Base-by-base conservation (phyloP, 352 stramenopile genomes). In the Phytopythium oedochilum region DNA sequence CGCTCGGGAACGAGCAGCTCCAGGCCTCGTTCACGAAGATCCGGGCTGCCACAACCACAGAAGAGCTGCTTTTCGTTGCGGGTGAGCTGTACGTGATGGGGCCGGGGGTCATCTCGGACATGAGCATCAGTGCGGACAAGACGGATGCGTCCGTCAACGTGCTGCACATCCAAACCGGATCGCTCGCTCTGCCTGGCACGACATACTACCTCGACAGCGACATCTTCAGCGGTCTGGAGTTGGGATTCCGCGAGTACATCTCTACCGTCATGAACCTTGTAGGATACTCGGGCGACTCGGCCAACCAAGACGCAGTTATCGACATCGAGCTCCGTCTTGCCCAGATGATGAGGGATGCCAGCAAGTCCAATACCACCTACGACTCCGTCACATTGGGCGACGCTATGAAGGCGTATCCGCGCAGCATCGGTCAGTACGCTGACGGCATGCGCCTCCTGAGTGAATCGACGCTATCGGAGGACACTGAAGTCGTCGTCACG, bases 181-280 rank as follows among this genome's bases (percentile, higher is more conserved):
- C 94, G 6, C 72, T 98, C 40, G 77, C 67, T 26, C 64, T 98
- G 18, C 83, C 88, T 1, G 86, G 93, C 59, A 65, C 77, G 39
- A 91, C 96, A 58, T 97, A 97, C 62, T 93, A 97, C 46, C 84
- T 90, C 55, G 79, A 97, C 46, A 55, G 60, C 18, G 45, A 62
- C 18, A 64, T 66, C 14, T 75, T 78, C 14, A 25, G 42, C 4
- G 49, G 58, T 32, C 45, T 80, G 10, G 74, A 82, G 55, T 53
- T 49, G 15, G 58, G 66, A 15, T 62, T 71, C 36, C 63, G 64
- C 44, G 23, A 38, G 22, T 85, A 82, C 58, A 70, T 71, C 10
- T 63, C 58, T 2, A 72, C 66, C 17, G 51, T 82, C 7, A 26
- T 83, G 39, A 71, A 53, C 40, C 53, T 82, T 3, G 60, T 61